Percentiles rank a stretch among this genome's conserved stretches.
Conservation (phyloP, 106 monocot genomes). For the Phalaenopsis aphrodite region DNA sequence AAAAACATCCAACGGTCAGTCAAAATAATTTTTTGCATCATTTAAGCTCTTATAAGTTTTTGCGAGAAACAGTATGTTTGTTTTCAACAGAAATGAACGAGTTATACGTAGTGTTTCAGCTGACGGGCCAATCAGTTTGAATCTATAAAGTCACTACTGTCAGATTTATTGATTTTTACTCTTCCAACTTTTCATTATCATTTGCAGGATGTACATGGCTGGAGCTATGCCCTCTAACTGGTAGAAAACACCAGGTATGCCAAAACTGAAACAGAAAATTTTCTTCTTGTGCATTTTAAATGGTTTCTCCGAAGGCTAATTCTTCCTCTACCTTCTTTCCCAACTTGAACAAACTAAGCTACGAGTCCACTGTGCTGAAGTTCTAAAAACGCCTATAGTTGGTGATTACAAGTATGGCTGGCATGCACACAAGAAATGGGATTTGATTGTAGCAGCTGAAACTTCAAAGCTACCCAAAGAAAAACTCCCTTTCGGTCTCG, state of each 20-base stretch:
- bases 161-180: background rate
- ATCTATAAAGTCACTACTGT: background rate
- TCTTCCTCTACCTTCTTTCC: conserved; percentile 2
- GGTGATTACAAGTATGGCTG: conserved; percentile 92
- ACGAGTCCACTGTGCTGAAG: conserved; percentile 91
- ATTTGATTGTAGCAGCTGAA: conserved; percentile 13
- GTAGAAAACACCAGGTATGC: conserved; percentile 93
- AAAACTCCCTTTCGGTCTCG: conserved; percentile 48
- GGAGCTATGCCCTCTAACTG: conserved; percentile 79
- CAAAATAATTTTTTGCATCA: background rate
- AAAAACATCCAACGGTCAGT: conserved; percentile 66
- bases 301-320: background rate
- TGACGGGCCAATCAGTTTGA: background rate
- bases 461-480: conserved; percentile 4
- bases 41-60: background rate
- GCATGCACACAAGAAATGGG: conserved; percentile 48
- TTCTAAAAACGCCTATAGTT: conserved; percentile 73
- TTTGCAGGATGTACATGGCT: conserved; percentile 73
- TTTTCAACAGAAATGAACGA: background rate
- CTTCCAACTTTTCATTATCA: background rate
- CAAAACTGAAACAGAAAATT: too few species aligned
- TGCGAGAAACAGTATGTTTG: background rate
- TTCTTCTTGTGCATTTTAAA: background rate
- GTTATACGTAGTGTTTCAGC: background rate
- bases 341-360: conserved; percentile 33